These are phyloP conservation scores for Mycena capillaripes DNA, from an alignment of 768 basidiomycete species.

Conservation along the genomic window DNA sequence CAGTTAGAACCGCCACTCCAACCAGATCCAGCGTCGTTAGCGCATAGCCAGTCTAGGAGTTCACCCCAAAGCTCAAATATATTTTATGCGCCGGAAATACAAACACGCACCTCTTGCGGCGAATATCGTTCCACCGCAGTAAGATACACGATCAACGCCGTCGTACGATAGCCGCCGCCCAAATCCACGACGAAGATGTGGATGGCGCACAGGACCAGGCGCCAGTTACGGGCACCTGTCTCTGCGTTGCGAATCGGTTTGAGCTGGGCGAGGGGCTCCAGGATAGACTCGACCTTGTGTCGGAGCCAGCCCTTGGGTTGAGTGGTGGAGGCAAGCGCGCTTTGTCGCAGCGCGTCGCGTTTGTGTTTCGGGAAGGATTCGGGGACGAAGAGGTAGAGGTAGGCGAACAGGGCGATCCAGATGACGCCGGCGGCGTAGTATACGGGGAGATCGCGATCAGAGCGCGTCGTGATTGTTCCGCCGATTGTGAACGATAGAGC, in stretches of 20 bases:
- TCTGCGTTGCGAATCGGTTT: constrained; percentile 2
- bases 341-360: constrained; percentile 26
- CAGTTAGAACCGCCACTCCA: constrained; percentile 8
- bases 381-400: constrained; percentile 16
- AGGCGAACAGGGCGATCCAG: constrained; percentile 7
- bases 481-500: constrained; percentile 28
- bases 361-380: constrained; percentile 31
- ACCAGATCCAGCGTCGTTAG: constrained; percentile 21
- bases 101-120: constrained; percentile 20
- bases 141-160: constrained; percentile 25
- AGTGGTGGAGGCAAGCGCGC: background rate
- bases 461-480: constrained; percentile 23
- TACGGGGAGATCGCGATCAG: constrained; percentile 9
- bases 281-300: background rate
- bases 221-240: constrained; percentile 21
- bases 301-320: background rate
- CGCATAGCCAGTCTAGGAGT: constrained; percentile 16
- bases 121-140: constrained; percentile 24
- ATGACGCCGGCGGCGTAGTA: constrained; percentile 12
- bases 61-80: no score
- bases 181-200: constrained; percentile 26
- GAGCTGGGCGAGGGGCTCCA: constrained; percentile 16
- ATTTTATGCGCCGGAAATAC: background rate
- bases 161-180: constrained; percentile 12
- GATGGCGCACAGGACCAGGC: constrained; percentile 15